phyloP scores from a whole-genome alignment of 2,329 filamentous ascomycete genomes.

The Hymenoscyphus linearis region DNA sequence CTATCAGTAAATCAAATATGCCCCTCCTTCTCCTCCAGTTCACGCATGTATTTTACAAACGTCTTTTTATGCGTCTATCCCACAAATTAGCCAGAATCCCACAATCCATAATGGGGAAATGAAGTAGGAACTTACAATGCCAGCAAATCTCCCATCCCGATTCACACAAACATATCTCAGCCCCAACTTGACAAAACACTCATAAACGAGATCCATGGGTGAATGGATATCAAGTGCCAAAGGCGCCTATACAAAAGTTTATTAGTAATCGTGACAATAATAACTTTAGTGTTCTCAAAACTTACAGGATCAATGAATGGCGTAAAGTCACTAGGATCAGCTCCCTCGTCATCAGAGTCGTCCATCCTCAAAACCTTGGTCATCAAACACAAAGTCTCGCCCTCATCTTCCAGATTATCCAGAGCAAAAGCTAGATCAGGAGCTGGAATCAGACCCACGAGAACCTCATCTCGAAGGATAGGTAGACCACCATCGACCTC shows the following conservation, averaged over 20 bases:
- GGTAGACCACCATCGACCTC: conserved; percentile 91
- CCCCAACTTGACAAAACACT: conserved; percentile 92
- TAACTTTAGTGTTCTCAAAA: conserved; percentile 7
- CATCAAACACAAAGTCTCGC: conserved; percentile 75
- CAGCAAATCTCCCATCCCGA: conserved; percentile 76
- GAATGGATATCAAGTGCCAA: conserved; percentile 64
- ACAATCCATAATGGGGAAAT: background rate
- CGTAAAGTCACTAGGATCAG: conserved; percentile 78
- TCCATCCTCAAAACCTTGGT: conserved; percentile 57
- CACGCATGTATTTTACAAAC: conserved; percentile 90
- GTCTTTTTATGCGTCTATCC: conserved; percentile 83
- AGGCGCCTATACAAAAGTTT: background rate
- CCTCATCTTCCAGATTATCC: conserved; percentile 75
- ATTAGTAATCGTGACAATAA: background rate
- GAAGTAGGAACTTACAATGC: conserved; percentile 60
- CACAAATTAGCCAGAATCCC: conserved; percentile 13
- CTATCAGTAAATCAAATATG: conserved; percentile 4
- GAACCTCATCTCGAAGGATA: conserved; percentile 69
- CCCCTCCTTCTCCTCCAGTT: conserved; percentile 56
- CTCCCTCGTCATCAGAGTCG: conserved; percentile 54
- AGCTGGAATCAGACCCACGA: conserved; percentile 88
- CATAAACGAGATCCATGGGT: conserved; percentile 92
- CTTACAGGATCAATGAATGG: conserved; percentile 81
- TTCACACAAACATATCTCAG: conserved; percentile 88
- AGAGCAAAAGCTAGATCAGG: conserved; percentile 91